Percentiles rank a stretch among this genome's conserved stretches.
These are phyloP conservation scores for Prunus persica DNA, from an alignment of 306 rosid species.

Conservation along the genomic window DNA sequence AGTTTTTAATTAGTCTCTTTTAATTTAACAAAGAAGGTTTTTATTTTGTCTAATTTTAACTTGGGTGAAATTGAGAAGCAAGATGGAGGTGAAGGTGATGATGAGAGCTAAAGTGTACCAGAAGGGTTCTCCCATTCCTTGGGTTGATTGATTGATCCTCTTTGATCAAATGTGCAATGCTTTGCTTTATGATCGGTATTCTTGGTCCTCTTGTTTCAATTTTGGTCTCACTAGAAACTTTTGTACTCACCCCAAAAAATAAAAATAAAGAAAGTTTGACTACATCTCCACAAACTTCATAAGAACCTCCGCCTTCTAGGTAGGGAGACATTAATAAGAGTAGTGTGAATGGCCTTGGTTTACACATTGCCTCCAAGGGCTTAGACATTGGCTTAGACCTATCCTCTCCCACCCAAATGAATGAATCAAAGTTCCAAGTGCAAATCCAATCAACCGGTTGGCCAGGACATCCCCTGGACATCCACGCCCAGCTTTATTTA, in stretches of 20 bases:
- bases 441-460: constrained; percentile 20
- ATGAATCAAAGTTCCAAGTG: constrained; percentile 30
- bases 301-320: too few relatives aligned
- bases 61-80: not conserved
- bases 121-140: constrained; percentile 1
- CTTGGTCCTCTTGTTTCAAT: not conserved
- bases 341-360: not conserved
- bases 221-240: too few relatives aligned
- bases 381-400: not conserved
- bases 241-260: too few relatives aligned
- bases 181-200: not conserved
- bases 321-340: too few relatives aligned
- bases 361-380: constrained; percentile 9
- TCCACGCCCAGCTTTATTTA: constrained; percentile 17
- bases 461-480: constrained; percentile 50
- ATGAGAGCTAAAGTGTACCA: not conserved
- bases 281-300: too few relatives aligned
- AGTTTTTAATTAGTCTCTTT: too few relatives aligned
- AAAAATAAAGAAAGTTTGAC: too few relatives aligned
- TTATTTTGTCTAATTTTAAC: not conserved
- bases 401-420: constrained; percentile 30
- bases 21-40: constrained; percentile 5
- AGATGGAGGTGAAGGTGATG: not conserved
- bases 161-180: not conserved
- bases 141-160: not conserved